These are phyloP conservation scores for Lagenidium giganteum DNA, from an alignment of 352 stramenopile genomes.

Conservation along the genomic window DNA sequence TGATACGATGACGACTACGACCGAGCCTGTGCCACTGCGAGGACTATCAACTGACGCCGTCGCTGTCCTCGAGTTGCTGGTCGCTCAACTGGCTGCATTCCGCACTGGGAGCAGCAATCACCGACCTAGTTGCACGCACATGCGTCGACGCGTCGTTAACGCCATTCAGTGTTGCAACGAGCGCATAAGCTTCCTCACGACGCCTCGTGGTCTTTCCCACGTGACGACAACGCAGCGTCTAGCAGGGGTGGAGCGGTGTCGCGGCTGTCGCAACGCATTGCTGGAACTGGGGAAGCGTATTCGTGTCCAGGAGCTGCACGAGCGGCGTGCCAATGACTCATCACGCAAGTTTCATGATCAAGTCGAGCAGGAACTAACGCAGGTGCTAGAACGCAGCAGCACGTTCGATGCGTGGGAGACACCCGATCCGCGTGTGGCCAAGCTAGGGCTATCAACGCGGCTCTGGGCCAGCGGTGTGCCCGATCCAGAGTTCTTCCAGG, in stretches of 20 bases:
- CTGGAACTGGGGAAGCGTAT: slow-evolving; percentile 9
- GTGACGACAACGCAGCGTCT: too few species aligned
- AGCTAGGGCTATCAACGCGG: slow-evolving; percentile 22
- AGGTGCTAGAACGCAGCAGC: slow-evolving; percentile 18
- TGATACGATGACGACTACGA: too few species aligned
- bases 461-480: slow-evolving; percentile 36
- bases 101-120: too few species aligned
- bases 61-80: too few species aligned
- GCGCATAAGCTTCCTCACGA: too few species aligned
- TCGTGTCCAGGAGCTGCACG: too few species aligned
- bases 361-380: slow-evolving; percentile 9
- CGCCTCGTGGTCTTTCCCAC: too few species aligned
- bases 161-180: background rate
- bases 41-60: too few species aligned
- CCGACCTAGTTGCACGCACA: background rate
- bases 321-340: too few species aligned
- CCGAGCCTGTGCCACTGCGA: too few species aligned
- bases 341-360: slow-evolving; percentile 5
- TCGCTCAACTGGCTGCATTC: too few species aligned
- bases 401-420: slow-evolving; percentile 29
- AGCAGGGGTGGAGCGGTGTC: slow-evolving; percentile 8
- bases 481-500: slow-evolving; percentile 30
- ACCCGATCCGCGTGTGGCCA: slow-evolving; percentile 28
- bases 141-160: background rate
- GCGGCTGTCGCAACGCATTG: slow-evolving; percentile 9